Base-by-base conservation (phyloP, 352 stramenopile genomes). In the Nothophytophthora sp. region DNA sequence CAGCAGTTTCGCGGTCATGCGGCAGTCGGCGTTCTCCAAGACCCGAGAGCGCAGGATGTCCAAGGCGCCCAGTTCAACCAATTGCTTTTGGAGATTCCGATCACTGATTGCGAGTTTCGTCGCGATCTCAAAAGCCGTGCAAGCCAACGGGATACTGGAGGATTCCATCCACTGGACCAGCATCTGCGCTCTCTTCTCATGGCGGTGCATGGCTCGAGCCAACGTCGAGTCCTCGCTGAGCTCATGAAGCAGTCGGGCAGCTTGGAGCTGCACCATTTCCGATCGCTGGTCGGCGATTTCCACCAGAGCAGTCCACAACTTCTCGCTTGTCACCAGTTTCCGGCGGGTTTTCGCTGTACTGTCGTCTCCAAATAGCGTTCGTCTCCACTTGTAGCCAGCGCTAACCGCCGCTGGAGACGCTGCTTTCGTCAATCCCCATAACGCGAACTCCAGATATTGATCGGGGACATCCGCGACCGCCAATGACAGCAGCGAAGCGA, bases 351-450 rank as follows among this genome's bases (percentile, higher is more conserved):
- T 86, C 30, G 56, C 60, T 0, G 60, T 57, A 2, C 59, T 58
- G 38, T 91, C 81, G 22, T 88, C 76, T 0, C 81, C 77, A 29
- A 91, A 84, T 12, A 88, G 44, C 36, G 63, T 66, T 49, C 81
- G 81, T 11, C 81, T 64, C 64, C 76, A 76, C 44, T 78, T 72
- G 60, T 86, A 86, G 19, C 60, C 41, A 3, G 42, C 63, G 23
- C 64, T 69, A 15, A 73, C 43, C 6, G 64, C 52, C 8, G 62
- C 51, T 0, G 72, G 58, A 3, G 70, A 83, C 12, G 70, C 67
- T 0, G 71, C 72, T 29, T 81, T 73, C 28, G 73, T 49, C 27
- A 91, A 49, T 1, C 60, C 81, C 81, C 81, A 91, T n/a, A 86
- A 53, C 2, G 77, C 76, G 50, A 91, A 91, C 60, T 86, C 73